Conservation (phyloP, 495 filamentous ascomycete genomes). For the Xylaria curta region DNA sequence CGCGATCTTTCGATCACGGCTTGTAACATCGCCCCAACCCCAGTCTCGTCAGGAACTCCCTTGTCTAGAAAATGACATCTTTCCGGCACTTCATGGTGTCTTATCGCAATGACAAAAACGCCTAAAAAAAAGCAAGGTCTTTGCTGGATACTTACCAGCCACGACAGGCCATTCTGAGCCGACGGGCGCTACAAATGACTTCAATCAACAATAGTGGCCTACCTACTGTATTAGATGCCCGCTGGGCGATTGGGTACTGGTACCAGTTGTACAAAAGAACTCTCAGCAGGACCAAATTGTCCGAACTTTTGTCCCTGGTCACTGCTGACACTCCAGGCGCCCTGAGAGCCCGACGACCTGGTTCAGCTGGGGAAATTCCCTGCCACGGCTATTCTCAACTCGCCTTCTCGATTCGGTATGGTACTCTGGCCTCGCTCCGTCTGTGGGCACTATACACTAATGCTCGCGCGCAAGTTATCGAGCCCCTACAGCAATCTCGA, state of each 20-base stretch:
- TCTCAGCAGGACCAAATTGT: background rate
- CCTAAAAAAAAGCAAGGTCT: conserved; percentile 3
- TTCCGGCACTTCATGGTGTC: background rate
- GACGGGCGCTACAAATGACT: conserved; percentile 1
- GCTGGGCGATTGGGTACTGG: background rate
- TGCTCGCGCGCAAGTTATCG: background rate
- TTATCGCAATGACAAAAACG: background rate
- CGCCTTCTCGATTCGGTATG: conserved; percentile 20
- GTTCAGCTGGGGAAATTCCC: conserved; percentile 23
- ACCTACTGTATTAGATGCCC: background rate
- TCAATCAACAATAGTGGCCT: background rate
- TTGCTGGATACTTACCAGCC: background rate
- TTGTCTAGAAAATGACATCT: background rate
- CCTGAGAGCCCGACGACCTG: conserved; percentile 23
- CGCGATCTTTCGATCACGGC: background rate
- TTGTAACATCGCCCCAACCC: background rate
- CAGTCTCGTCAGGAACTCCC: background rate
- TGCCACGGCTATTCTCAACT: conserved; percentile 9
- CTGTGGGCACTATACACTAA: background rate
- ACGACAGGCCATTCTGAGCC: background rate
- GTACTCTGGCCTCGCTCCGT: background rate
- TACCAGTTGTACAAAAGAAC: background rate
- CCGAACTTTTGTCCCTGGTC: background rate
- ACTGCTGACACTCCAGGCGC: conserved; percentile 5
- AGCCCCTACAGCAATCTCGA: conserved; percentile 16